Evolutionary conservation across 1,139 yeast genomes (phyloP).

Genomic region (Saccharomyces hybrid): DNA sequence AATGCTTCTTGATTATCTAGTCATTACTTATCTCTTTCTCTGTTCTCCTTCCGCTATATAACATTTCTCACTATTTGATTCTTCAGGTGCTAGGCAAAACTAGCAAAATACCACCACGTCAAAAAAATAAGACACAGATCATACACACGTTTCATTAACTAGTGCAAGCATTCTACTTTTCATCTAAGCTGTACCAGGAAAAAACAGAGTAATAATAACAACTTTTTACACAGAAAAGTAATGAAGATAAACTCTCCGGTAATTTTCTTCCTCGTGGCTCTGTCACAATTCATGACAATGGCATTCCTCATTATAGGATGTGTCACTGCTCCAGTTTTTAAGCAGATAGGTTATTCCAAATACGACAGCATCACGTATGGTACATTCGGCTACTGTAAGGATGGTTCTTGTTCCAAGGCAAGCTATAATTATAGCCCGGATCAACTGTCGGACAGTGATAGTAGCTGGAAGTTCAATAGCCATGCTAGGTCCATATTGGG

Average conservation of each 20-base stretch:
- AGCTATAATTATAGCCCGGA: conserved; percentile 44
- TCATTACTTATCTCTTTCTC: background rate
- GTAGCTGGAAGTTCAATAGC: conserved; percentile 45
- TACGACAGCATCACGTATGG: conserved; percentile 60
- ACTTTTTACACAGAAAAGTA: background rate
- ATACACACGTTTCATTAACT: background rate
- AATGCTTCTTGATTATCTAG: background rate
- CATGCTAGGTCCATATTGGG: conserved; percentile 60
- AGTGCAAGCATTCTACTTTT: background rate
- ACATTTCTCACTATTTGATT: background rate
- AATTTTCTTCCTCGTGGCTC: conserved; percentile 1
- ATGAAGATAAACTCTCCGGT: background rate
- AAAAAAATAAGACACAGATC: background rate
- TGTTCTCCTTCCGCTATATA: background rate
- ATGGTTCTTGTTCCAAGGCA: conserved; percentile 41
- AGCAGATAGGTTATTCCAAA: conserved; percentile 42
- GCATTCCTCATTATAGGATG: conserved; percentile 46
- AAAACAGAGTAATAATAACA: background rate
- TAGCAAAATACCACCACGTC: background rate
- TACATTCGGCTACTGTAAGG: conserved; percentile 71
- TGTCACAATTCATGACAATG: conserved; percentile 33
- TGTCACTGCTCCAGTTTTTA: conserved; percentile 58
- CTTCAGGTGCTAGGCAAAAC: background rate
- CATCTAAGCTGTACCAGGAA: background rate
- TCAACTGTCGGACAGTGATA: conserved; percentile 27